Conservation (phyloP, 2,329 filamentous ascomycete species). For the Ceratocystis cubensis region DNA sequence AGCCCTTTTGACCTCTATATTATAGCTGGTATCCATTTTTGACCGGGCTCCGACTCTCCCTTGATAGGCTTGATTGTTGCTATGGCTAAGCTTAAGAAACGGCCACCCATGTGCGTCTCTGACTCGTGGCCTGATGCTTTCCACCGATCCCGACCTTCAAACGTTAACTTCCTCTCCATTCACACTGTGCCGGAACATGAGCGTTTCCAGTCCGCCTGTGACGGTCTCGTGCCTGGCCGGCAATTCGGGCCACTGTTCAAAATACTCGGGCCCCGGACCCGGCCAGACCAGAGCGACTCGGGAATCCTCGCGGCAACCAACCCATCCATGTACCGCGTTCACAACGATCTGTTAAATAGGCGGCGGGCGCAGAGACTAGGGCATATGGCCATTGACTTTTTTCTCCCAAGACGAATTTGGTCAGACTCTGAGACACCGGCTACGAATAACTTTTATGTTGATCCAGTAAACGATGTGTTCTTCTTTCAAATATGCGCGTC, state of each 20-base stretch:
- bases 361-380: neutral
- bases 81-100: neutral
- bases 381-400: neutral
- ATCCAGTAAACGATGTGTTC: neutral
- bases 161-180: neutral
- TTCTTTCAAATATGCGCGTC: neutral
- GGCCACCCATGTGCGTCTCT: neutral
- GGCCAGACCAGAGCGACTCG: slow-evolving; percentile 1
- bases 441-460: neutral
- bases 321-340: slow-evolving; percentile 2
- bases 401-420: neutral
- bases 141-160: slow-evolving; percentile 1
- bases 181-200: neutral
- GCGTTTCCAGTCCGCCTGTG: neutral
- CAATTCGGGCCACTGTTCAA: neutral
- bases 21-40: neutral
- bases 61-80: neutral
- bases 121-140: slow-evolving; percentile 3
- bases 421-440: neutral
- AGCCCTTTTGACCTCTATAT: neutral
- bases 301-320: slow-evolving; percentile 1
- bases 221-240: neutral
- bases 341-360: neutral
- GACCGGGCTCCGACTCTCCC: neutral
- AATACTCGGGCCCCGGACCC: neutral